These are phyloP conservation scores for Rhodotorula sp. DNA, from an alignment of 1,284 basidiomycete genomes.

Conservation along the genomic window DNA sequence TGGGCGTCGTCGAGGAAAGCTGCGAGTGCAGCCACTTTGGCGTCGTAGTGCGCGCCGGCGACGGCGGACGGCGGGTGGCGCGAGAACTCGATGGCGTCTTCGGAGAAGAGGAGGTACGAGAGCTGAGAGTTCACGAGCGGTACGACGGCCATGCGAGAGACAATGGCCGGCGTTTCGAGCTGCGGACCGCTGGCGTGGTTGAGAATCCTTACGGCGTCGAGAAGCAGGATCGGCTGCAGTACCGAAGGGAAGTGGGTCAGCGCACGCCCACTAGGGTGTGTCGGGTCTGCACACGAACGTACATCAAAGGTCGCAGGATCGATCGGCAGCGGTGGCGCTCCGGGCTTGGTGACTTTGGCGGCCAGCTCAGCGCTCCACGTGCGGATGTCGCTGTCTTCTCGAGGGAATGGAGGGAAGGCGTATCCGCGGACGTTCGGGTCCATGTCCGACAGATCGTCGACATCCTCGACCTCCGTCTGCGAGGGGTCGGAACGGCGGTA, in stretches of 20 bases:
- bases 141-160: constrained; percentile 27
- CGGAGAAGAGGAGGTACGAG: constrained; percentile 40
- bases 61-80: constrained; percentile 21
- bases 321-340: constrained; percentile 35
- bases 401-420: constrained; percentile 42
- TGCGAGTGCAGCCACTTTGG: constrained; percentile 44
- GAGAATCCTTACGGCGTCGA: constrained; percentile 45
- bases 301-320: constrained; percentile 43
- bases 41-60: constrained; percentile 40
- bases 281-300: not conserved
- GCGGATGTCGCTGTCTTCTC: constrained; percentile 20
- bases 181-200: constrained; percentile 21
- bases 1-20: constrained; percentile 44
- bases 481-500: constrained; percentile 17
- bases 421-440: constrained; percentile 39
- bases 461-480: constrained; percentile 1
- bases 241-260: not conserved
- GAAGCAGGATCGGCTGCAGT: constrained; percentile 38
- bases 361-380: constrained; percentile 30
- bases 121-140: constrained; percentile 42
- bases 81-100: constrained; percentile 22
- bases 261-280: not conserved
- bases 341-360: constrained; percentile 4
- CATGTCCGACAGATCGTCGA: constrained; percentile 1
- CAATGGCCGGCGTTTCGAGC: constrained; percentile 1